A percentile compares a stretch with the other conserved stretches of the same genome.
phyloP scores from a whole-genome alignment of 345 rosid genomes.

The Eucalyptus polybractea region DNA sequence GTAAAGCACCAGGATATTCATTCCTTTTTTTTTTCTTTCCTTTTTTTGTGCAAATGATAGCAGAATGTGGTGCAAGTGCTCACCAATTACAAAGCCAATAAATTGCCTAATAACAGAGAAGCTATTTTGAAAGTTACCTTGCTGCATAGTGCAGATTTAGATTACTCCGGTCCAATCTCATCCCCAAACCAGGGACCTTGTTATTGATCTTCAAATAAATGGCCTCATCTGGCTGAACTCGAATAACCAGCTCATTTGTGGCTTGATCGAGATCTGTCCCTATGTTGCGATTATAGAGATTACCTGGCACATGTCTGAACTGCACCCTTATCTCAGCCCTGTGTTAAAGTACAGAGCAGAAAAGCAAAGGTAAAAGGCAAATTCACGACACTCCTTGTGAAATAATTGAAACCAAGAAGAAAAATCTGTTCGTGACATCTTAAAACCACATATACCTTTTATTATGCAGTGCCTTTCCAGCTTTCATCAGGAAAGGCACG shows the following conservation, averaged over 20 bases:
- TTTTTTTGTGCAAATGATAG: not conserved
- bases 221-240: slow-evolving; percentile 98
- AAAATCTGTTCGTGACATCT: not conserved
- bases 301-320: slow-evolving; percentile 97
- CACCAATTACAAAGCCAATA: not conserved
- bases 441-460: slow-evolving; percentile 29
- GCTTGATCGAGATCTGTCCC: slow-evolving; percentile 79
- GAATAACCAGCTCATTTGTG: slow-evolving; percentile 91
- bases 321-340: slow-evolving; percentile 99
- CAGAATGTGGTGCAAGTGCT: not conserved
- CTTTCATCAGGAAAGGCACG: slow-evolving; percentile 96
- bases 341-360: not conserved
- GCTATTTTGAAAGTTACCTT: slow-evolving; percentile 25
- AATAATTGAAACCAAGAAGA: not conserved
- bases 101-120: not conserved
- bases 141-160: slow-evolving; percentile 88
- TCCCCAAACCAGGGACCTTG: slow-evolving; percentile 96
- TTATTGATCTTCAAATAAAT: slow-evolving; percentile 93
- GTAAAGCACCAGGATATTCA: not conserved
- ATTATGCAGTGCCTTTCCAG: slow-evolving; percentile 88
- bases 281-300: slow-evolving; percentile 63
- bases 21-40: too few relatives aligned
- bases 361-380: not conserved
- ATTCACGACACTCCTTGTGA: not conserved
- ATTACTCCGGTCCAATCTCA: slow-evolving; percentile 88